Evolutionary conservation across 208 protist species (phyloP).

Genomic region (Wallacemonas sp.): DNA sequence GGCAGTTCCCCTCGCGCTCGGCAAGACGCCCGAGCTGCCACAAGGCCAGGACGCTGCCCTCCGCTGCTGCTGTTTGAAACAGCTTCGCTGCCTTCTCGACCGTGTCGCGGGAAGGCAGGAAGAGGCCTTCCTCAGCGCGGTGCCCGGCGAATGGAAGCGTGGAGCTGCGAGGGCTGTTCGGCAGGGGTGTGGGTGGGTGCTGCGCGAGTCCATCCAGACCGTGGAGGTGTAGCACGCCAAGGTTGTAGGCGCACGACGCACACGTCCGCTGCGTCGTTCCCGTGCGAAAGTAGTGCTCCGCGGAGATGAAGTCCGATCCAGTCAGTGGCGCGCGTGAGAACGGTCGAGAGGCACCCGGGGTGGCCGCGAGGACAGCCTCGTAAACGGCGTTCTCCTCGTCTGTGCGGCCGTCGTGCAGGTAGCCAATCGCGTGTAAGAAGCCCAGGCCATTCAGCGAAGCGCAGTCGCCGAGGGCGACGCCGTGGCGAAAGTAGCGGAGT

Average conservation of each 20-base stretch:
- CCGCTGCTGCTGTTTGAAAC: conserved; percentile 31
- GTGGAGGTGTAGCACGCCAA: conserved; percentile 68
- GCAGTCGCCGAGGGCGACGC: conserved; percentile 35
- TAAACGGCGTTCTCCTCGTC: not conserved
- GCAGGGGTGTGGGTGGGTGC: no score
- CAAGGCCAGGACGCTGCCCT: conserved; percentile 59
- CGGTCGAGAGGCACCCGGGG: not conserved
- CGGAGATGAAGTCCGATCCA: conserved; percentile 48
- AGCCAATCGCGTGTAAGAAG: conserved; percentile 79
- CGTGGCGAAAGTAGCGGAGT: conserved; percentile 57
- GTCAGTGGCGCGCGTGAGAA: not conserved
- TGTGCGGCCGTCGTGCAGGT: conserved; percentile 25
- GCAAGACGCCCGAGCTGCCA: conserved; percentile 60
- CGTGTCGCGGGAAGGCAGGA: conserved; percentile 16
- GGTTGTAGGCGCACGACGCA: conserved; percentile 73
- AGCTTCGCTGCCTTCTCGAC: conserved; percentile 36
- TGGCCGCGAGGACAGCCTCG: not conserved
- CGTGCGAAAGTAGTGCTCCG: conserved; percentile 44
- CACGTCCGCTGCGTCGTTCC: conserved; percentile 14
- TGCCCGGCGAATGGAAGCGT: not conserved
- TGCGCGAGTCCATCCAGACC: conserved; percentile 32
- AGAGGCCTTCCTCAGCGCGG: not conserved
- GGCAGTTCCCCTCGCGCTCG: conserved; percentile 26
- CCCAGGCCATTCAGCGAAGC: conserved; percentile 79
- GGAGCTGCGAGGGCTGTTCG: not conserved